Evolutionary conservation across 805 yeast species (phyloP).

Genomic region (Candida boleticola): DNA sequence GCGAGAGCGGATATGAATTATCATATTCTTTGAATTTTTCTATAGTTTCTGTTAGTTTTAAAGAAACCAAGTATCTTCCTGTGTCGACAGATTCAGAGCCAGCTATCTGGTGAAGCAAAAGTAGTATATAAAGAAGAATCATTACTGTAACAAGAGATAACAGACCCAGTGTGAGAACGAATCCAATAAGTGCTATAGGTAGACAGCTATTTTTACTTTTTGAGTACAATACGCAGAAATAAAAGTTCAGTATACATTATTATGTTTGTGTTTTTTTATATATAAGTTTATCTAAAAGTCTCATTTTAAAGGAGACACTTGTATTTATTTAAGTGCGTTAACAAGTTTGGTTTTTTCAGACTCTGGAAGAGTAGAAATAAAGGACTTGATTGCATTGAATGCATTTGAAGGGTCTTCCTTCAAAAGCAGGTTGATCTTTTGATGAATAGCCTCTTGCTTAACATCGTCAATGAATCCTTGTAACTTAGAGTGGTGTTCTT

Average conservation of each 20-base stretch:
- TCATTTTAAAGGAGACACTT: too few relatives aligned
- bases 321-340: slow-evolving; percentile 22
- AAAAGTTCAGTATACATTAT: neutral
- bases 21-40: slow-evolving; percentile 49
- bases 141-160: too few relatives aligned
- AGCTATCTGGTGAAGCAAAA: too few relatives aligned
- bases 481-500: slow-evolving; percentile 65
- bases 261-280: neutral
- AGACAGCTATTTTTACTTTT: too few relatives aligned
- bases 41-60: slow-evolving; percentile 48
- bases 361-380: slow-evolving; percentile 30
- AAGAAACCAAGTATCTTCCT: slow-evolving; percentile 45
- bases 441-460: slow-evolving; percentile 65
- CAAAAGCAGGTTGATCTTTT: slow-evolving; percentile 55
- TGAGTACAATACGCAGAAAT: neutral
- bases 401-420: slow-evolving; percentile 31
- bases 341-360: slow-evolving; percentile 31
- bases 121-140: too few relatives aligned
- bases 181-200: too few relatives aligned
- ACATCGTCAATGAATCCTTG: slow-evolving; percentile 60
- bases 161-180: too few relatives aligned
- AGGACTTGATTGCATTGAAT: slow-evolving; percentile 34
- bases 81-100: neutral
- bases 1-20: slow-evolving; percentile 27
- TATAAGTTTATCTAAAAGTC: neutral